Evolutionary conservation across 305 asterid species (phyloP), one percentile per base, ranked within the genome.

Genomic region (Fraxinus sp.): DNA sequence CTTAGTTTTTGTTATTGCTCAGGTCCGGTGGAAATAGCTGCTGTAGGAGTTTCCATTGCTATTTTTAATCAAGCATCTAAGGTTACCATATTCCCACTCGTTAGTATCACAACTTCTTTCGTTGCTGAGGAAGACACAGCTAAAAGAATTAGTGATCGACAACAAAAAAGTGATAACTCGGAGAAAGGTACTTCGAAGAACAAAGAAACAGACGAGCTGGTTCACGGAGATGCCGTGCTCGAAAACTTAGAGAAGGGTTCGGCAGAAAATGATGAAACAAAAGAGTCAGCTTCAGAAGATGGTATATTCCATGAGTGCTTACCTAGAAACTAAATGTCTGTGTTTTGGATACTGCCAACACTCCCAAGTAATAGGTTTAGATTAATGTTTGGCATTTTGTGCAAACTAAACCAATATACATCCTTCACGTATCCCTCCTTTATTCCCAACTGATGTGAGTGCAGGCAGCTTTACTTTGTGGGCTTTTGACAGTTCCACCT

Each of bases 111-210:
- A 0, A 96, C 99, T 59, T 96, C 99, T 9, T 96, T 93, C 39
- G 99, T 96, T 20, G 99, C 99, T 2, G 97, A 96, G 89, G 99
- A 96, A 83, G 95, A 94, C 80, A 91, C 98, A 0, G 79, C 88
- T 22, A 90, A 85, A 16, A 89, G 87, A 82, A 79, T 92, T 22
- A 82, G 64, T 0, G 86, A 81, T 7, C 77, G 79, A 57, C 85
- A 83, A 39, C 79, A 72, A 18, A 77, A 68, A 13, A 74, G 52
- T 13, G 55, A 79, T 7, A 93, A 92, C 39, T 16, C 88, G 37
- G 96, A 90, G 84, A 90, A 90, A 80, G 91, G 81, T 16, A 32
- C 87, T 0, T n/a, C n/a, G 8, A 85, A 81, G 64, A 81, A 76
- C 39, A 71, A 24, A 35, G 86, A 87, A n/a, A 28, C n/a, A n/a